phyloP scores from a whole-genome alignment of 257 asterid species.

The Paulownia fortunei region DNA sequence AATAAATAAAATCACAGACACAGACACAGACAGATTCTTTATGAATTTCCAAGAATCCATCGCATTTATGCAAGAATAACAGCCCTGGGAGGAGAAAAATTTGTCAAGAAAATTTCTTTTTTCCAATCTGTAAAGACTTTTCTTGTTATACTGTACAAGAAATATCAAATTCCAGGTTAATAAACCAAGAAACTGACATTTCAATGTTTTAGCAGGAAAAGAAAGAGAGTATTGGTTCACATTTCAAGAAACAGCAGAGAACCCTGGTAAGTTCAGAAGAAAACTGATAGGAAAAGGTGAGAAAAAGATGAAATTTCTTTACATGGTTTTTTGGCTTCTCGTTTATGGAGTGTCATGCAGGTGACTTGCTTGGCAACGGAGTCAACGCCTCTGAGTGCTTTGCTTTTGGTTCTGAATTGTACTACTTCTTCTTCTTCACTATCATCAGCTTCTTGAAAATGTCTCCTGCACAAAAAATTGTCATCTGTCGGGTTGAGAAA shows the following conservation, averaged over 20 bases:
- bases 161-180: not conserved
- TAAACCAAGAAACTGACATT: slow-evolving; percentile 7
- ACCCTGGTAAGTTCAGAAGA: not conserved
- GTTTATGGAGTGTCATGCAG: slow-evolving; percentile 48
- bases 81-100: not conserved
- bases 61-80: not conserved
- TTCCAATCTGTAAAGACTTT: not conserved
- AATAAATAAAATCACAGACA: too few species aligned
- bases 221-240: not conserved
- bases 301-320: slow-evolving; percentile 26
- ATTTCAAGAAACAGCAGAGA: not conserved
- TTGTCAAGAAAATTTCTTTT: not conserved
- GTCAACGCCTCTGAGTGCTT: slow-evolving; percentile 28
- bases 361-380: slow-evolving; percentile 43
- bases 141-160: not conserved
- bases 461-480: slow-evolving; percentile 44
- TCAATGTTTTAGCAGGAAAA: not conserved
- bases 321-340: slow-evolving; percentile 52
- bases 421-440: slow-evolving; percentile 35
- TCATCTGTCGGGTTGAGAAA: not conserved
- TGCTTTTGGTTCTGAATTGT: slow-evolving; percentile 24
- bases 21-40: not conserved
- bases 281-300: not conserved
- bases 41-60: slow-evolving; percentile 21
- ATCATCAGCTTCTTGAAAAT: slow-evolving; percentile 40